Evolutionary conservation across 1,284 basidiomycete genomes (phyloP).

Genomic region (Ceratobasidium sp.): DNA sequence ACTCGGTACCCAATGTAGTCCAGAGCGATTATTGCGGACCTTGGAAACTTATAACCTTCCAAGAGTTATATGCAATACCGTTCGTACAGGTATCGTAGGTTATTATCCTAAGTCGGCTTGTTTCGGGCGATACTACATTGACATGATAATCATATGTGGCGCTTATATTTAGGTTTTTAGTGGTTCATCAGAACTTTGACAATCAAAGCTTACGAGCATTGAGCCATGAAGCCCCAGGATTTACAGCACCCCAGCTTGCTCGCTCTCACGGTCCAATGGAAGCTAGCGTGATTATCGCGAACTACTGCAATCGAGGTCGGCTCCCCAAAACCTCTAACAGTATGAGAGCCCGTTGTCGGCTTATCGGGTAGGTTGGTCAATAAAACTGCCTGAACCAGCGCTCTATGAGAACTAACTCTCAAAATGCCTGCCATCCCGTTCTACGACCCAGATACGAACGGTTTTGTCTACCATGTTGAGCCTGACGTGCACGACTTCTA

Average conservation of each 20-base stretch:
- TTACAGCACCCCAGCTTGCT: too few relatives aligned
- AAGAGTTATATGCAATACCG: too few relatives aligned
- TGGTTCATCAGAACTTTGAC: too few relatives aligned
- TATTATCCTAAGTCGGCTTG: too few relatives aligned
- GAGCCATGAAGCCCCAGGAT: too few relatives aligned
- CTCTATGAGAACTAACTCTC: neutral
- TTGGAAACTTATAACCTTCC: too few relatives aligned
- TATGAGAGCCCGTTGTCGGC: neutral
- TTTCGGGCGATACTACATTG: too few relatives aligned
- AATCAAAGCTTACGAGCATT: too few relatives aligned
- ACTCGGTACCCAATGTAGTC: too few relatives aligned
- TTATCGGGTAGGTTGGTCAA: neutral
- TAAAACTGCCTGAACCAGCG: neutral
- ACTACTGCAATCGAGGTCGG: neutral
- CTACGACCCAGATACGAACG: constrained; percentile 33
- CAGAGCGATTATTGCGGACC: too few relatives aligned
- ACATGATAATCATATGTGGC: too few relatives aligned
- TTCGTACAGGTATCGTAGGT: too few relatives aligned
- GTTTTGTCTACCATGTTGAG: constrained; percentile 23
- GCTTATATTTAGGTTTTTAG: neutral
- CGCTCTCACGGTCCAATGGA: neutral
- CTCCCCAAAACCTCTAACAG: neutral
- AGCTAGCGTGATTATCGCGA: neutral
- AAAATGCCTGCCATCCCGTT: constrained; percentile 12
- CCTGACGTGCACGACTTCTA: neutral